Percentiles rank a stretch among this genome's conserved stretches.
Conservation (phyloP, 345 rosid genomes). For the Citrus unshiu region DNA sequence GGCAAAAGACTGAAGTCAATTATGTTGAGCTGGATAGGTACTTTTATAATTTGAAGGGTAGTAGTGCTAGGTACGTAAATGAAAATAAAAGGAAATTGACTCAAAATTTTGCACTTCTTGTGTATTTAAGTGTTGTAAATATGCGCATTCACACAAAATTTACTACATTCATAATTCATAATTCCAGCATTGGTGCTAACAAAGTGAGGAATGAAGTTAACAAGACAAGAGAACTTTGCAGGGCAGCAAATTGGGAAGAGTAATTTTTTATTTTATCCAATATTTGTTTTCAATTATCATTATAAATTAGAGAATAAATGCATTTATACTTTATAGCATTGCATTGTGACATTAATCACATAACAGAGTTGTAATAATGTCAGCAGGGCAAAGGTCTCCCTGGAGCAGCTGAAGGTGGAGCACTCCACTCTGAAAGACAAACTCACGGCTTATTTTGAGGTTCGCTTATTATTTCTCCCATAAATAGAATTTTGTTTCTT, state of each 20-base stretch:
- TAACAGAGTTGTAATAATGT: neutral
- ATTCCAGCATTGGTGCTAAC: constrained; percentile 29
- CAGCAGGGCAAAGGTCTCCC: constrained; percentile 11
- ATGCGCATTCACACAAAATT: no score
- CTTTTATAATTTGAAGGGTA: constrained; percentile 23
- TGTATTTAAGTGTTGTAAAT: no score
- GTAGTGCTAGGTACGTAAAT: constrained; percentile 20
- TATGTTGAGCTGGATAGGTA: constrained; percentile 2
- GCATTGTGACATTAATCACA: no score
- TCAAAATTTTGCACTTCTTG: neutral
- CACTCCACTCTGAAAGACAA: constrained; percentile 17
- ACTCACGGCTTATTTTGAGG: constrained; percentile 28
- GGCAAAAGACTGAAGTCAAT: constrained; percentile 19
- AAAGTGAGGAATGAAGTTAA: constrained; percentile 14
- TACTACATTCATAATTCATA: neutral
- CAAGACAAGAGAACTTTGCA: neutral
- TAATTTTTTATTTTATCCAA: constrained; percentile 1
- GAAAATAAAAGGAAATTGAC: neutral
- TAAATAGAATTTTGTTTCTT: neutral
- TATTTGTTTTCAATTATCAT: neutral
- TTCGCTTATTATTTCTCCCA: neutral
- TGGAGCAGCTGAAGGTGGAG: constrained; percentile 20
- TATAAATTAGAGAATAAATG: no score
- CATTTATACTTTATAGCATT: no score
- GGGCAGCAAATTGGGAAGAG: constrained; percentile 18